phyloP scores from a whole-genome alignment of 768 basidiomycete genomes.

The Lepiota subincarnata region DNA sequence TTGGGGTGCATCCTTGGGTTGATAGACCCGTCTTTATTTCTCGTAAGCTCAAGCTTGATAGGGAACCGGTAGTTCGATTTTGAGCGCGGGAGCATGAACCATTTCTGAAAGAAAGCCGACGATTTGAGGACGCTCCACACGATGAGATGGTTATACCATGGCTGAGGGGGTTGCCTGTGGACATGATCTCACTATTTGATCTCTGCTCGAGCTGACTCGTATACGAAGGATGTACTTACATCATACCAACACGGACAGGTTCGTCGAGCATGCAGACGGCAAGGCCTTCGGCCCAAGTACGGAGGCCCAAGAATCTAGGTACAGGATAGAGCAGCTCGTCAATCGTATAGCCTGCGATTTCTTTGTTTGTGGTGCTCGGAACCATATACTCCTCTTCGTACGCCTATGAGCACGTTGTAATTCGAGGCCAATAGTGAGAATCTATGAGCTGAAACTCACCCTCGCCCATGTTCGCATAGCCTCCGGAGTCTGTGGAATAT shows the following conservation, averaged over 20 bases:
- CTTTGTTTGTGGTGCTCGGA: slow-evolving; percentile 35
- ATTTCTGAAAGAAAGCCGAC: slow-evolving; percentile 30
- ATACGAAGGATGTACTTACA: slow-evolving; percentile 26
- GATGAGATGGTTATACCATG: slow-evolving; percentile 26
- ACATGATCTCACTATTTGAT: not conserved
- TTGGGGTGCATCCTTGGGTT: slow-evolving; percentile 32
- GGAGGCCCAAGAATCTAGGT: slow-evolving; percentile 35
- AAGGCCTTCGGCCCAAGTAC: slow-evolving; percentile 29
- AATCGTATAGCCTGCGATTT: slow-evolving; percentile 35
- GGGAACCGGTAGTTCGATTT: slow-evolving; percentile 15
- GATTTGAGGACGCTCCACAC: slow-evolving; percentile 20
- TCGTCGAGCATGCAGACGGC: slow-evolving; percentile 38
- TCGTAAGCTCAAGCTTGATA: slow-evolving; percentile 22
- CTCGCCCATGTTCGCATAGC: slow-evolving; percentile 35
- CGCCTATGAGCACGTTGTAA: slow-evolving; percentile 20
- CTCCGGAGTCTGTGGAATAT: slow-evolving; percentile 39
- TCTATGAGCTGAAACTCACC: slow-evolving; percentile 20
- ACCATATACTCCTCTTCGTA: slow-evolving; percentile 42
- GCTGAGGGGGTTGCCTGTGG: slow-evolving; percentile 34
- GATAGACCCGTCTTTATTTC: slow-evolving; percentile 15
- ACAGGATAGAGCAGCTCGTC: slow-evolving; percentile 37
- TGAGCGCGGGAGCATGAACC: slow-evolving; percentile 36
- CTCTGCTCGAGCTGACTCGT: not conserved
- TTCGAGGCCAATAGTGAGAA: not conserved
- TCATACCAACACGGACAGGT: slow-evolving; percentile 42